These are phyloP conservation scores for Telopea speciosissima DNA, from an alignment of 177 flowering plant species.

Conservation along the genomic window DNA sequence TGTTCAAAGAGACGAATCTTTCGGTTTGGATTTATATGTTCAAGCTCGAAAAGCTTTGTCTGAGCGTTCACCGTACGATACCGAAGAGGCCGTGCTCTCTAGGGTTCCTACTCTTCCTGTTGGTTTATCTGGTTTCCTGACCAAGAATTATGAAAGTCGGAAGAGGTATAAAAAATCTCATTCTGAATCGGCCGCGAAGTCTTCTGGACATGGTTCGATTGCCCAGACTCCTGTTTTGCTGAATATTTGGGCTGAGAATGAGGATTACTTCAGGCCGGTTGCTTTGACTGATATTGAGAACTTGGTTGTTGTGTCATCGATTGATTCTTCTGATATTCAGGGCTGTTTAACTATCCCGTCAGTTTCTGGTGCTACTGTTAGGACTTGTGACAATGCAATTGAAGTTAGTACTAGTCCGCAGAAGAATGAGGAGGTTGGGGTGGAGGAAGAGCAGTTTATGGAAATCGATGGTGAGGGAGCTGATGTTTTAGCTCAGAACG, in stretches of 20 bases:
- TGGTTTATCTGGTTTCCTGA: constrained; percentile 43
- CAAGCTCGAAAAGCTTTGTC: constrained; percentile 70
- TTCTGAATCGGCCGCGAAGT: constrained; percentile 33
- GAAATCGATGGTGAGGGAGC: constrained; percentile 23
- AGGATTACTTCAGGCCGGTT: constrained; percentile 71
- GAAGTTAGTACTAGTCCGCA: constrained; percentile 11
- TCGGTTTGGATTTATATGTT: constrained; percentile 40
- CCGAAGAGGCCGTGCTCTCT: constrained; percentile 37
- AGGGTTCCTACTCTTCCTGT: constrained; percentile 55
- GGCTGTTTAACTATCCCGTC: constrained; percentile 37
- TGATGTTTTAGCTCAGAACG: constrained; percentile 18
- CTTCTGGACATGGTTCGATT: constrained; percentile 20
- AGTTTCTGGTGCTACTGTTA: constrained; percentile 9
- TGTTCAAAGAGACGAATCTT: neutral
- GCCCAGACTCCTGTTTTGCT: constrained; percentile 22
- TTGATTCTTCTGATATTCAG: constrained; percentile 18
- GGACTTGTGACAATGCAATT: constrained; percentile 6
- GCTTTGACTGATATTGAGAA: constrained; percentile 51
- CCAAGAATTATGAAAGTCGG: constrained; percentile 40
- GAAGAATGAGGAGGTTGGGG: neutral
- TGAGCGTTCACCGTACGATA: constrained; percentile 71
- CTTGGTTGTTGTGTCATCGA: constrained; percentile 24
- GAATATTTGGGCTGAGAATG: constrained; percentile 65
- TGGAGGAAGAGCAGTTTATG: neutral
- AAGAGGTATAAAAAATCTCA: constrained; percentile 67